Conservation (phyloP, 176 grass and related monocot genomes). For the Ananas comosus region DNA sequence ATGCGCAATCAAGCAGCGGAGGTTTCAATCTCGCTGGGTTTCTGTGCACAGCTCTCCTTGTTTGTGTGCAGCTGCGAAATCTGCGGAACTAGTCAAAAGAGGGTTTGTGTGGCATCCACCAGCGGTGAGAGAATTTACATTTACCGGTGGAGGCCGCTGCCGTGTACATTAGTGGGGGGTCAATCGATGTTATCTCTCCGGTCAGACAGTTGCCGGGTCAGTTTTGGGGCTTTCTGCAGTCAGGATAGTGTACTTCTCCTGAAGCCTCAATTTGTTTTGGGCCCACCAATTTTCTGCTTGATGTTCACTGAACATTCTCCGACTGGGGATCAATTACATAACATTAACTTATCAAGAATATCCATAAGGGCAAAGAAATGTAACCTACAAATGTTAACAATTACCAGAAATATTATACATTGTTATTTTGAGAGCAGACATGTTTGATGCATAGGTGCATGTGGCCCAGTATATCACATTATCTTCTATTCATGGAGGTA, state of each 20-base stretch:
- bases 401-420: background rate
- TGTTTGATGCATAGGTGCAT: too few species aligned
- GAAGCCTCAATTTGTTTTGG: conserved; percentile 34
- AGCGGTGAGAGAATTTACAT: conserved; percentile 19
- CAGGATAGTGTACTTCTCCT: conserved; percentile 43
- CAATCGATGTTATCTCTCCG: conserved; percentile 18
- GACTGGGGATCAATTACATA: conserved; percentile 30
- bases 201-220: conserved; percentile 1
- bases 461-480: too few species aligned
- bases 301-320: conserved; percentile 51
- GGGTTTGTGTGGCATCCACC: conserved; percentile 14
- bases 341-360: background rate
- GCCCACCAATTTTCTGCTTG: conserved; percentile 62
- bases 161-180: conserved; percentile 4
- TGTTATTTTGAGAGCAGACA: too few species aligned
- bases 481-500: too few species aligned
- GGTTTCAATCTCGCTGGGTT: background rate
- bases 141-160: conserved; percentile 11
- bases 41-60: too few species aligned
- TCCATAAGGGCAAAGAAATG: background rate
- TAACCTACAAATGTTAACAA: background rate
- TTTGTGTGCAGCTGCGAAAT: background rate
- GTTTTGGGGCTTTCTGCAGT: conserved; percentile 26
- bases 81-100: background rate
- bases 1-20: background rate